Evolutionary conservation across 1,284 basidiomycete species (phyloP), one percentile per base, ranked within the genome.

Genomic region (Sutorius eximius): DNA sequence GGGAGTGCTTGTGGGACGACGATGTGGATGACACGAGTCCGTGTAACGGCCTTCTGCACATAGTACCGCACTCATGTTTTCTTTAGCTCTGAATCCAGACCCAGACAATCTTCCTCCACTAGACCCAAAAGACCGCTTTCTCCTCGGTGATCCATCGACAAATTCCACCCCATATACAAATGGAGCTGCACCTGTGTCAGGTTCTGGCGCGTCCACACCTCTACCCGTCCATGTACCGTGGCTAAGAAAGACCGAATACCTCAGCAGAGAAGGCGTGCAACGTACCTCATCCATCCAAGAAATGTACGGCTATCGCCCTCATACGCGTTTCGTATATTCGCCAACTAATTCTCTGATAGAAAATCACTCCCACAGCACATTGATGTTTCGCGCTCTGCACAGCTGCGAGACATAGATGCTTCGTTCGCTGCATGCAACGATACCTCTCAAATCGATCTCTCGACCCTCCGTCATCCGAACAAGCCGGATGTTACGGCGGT

Each of bases 231-330:
- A 92, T 53, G 93, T 95, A 13, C 81, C 92, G 5, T 97, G 93
- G 93, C 77, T 97, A 55, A 81, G 93, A 50, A 91, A 89, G 69
- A 94, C 93, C 1, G 91, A 93, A 62, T 94, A 95, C 66, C 80
- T 95, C 57, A 87, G 83, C 59, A 75, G 88, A 60, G 86, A 87
- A 61, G 77, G 80, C 27, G 73, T 77, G 3, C 80, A 82, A 49
- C 80, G 78, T 9, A 58, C 63, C 32, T 68, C 77, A 12, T 65
- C 71, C 24, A 59, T 66, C n/a, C 78, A 81, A 54, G 88, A 91
- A 68, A 66, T 77, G 88, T 89, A 61, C 59, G 75, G 18, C 5
- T 37, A 15, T 29, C 41, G 2, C 40, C 38, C 18, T 32, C 22
- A 34, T 34, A 3, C 22, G 18, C 45, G 24, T n/a, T 10, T 3